These are phyloP conservation scores for Arthroderma sp. DNA, from an alignment of 2,329 filamentous ascomycete genomes.

Conservation along the genomic window DNA sequence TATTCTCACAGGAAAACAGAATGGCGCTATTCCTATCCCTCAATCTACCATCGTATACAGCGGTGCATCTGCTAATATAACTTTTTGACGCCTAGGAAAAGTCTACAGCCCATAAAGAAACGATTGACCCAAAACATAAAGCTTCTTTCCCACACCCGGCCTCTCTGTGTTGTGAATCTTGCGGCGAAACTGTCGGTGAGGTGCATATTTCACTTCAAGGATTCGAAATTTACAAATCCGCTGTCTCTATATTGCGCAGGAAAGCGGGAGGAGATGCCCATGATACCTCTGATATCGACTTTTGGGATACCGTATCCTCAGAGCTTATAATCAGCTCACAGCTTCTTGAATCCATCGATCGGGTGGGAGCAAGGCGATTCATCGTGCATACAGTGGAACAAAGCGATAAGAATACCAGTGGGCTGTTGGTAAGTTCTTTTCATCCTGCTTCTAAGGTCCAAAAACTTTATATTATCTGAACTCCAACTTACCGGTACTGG, in stretches of 20 bases:
- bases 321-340: slow-evolving; percentile 39
- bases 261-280: background rate
- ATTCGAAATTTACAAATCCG: slow-evolving; percentile 38
- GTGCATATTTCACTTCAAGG: slow-evolving; percentile 23
- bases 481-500: no score
- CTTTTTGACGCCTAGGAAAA: no score
- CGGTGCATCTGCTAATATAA: no score
- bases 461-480: slow-evolving; percentile 4
- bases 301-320: slow-evolving; percentile 17
- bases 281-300: slow-evolving; percentile 10
- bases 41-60: no score
- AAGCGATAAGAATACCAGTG: slow-evolving; percentile 11
- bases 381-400: slow-evolving; percentile 29
- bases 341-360: slow-evolving; percentile 43
- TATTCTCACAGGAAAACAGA: no score
- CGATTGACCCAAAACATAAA: no score
- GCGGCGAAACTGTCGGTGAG: slow-evolving; percentile 21
- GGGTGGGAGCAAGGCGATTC: slow-evolving; percentile 43
- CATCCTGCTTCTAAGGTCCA: background rate
- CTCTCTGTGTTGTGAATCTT: slow-evolving; percentile 20
- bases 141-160: background rate
- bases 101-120: no score
- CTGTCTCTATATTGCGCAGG: slow-evolving; percentile 20
- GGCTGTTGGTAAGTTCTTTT: slow-evolving; percentile 24
- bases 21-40: no score